Evolutionary conservation across 2,329 filamentous ascomycete species (phyloP).

Genomic region (Ophiocordyceps robertsii): DNA sequence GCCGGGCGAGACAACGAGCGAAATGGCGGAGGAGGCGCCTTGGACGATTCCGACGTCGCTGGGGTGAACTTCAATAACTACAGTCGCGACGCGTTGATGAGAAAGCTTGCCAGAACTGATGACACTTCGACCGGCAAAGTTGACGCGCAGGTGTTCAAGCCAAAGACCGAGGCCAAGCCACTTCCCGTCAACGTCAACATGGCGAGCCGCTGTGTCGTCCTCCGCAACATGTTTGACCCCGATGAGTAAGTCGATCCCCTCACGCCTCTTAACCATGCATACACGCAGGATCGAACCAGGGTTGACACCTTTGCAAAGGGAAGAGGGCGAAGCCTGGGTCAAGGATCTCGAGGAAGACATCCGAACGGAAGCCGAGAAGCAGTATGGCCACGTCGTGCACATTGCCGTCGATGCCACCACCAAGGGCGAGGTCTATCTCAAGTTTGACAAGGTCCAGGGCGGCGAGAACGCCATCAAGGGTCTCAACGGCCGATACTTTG

Average conservation of each 20-base stretch:
- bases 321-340: constrained; percentile 77
- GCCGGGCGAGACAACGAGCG: constrained; percentile 86
- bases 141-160: constrained; percentile 60
- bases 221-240: constrained; percentile 93
- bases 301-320: constrained; percentile 40
- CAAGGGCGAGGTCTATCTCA: constrained; percentile 92
- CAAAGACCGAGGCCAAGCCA: constrained; percentile 66
- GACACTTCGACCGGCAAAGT: constrained; percentile 55
- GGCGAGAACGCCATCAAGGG: constrained; percentile 97
- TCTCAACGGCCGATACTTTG: constrained; percentile 93
- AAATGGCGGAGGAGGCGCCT: constrained; percentile 77
- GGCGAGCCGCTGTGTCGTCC: constrained; percentile 83
- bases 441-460: constrained; percentile 90
- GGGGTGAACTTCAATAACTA: constrained; percentile 99
- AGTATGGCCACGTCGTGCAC: constrained; percentile 96
- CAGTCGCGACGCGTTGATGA: constrained; percentile 96
- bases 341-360: constrained; percentile 93
- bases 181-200: constrained; percentile 78
- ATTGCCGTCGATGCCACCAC: constrained; percentile 90
- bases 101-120: constrained; percentile 92
- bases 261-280: not conserved
- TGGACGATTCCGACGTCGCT: constrained; percentile 94
- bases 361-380: constrained; percentile 78
- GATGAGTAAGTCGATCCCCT: constrained; percentile 54
- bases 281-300: not conserved